Evolutionary conservation across 2,329 filamentous ascomycete species (phyloP), one percentile per base, ranked within the genome.

Genomic region (Teratosphaeria viscida): DNA sequence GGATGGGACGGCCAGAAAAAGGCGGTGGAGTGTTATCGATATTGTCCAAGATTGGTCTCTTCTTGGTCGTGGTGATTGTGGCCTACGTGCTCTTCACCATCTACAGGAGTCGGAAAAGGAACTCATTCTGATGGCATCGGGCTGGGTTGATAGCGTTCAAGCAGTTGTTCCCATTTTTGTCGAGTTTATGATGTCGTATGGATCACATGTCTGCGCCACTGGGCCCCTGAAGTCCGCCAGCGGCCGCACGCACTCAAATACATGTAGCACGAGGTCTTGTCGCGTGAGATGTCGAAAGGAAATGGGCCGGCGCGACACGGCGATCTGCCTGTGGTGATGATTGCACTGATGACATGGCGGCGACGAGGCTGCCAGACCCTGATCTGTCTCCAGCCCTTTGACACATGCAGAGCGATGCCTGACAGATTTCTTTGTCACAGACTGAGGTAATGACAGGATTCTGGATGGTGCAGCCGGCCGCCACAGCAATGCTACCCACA

Each of bases 71-170:
- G 16, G 67, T 87, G 53, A 88, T 81, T 10, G 92, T 88, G 65
- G 88, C 73, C 4, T 99, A 97, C 73, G 85, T 91, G 53, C 92
- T 90, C 32, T 97, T 82, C 73, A 96, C 91, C 6, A 82, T 87
- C 54, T 99, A 89, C 77, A 83, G 92, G 71, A 85, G 81, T 74
- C 73, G 75, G 68, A 68, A 73, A 62, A 70, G 77, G 67, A 73
- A 75, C 58, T 70, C 78, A 65, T 81, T 80, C 62, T 80, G 61
- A 67, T 52, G 34, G 8, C 8, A n/a, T 43, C 12, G 34, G 19
- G 32, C 12, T 43, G 29, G 37, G 37, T 54, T 57, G 52, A 59
- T 58, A 63, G 61, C 61, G 61, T 62, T 64, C 58, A 58, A 61
- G 60, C 60, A 61, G 43, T 23, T 8, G 1, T 23, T 23, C 23